phyloP scores from a whole-genome alignment of 768 basidiomycete species.

The Leccinum sublutescens region DNA sequence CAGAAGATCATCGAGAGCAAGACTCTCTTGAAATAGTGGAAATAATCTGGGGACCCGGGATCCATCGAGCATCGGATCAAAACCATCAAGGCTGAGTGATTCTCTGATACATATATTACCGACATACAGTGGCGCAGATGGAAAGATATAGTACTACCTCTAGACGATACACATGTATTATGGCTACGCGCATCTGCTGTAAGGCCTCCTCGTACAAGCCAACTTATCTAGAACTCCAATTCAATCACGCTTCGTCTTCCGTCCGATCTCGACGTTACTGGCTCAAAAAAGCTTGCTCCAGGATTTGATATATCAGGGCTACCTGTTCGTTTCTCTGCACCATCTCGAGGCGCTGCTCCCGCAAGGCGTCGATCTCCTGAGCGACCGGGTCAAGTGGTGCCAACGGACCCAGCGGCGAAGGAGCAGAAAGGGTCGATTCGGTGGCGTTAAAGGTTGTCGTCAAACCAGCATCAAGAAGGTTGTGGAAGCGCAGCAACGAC shows the following conservation, averaged over 20 bases:
- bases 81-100: no score
- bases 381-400: constrained; percentile 54
- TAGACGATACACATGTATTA: neutral
- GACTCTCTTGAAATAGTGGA: no score
- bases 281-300: constrained; percentile 32
- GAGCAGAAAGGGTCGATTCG: constrained; percentile 33
- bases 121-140: neutral
- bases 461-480: constrained; percentile 38
- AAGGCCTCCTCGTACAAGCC: neutral
- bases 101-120: neutral
- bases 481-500: constrained; percentile 68
- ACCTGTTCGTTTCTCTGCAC: constrained; percentile 72
- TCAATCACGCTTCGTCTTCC: neutral
- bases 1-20: no score
- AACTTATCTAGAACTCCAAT: neutral
- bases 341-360: constrained; percentile 84
- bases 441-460: constrained; percentile 18
- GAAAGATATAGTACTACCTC: neutral
- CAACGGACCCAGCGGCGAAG: constrained; percentile 59
- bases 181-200: neutral
- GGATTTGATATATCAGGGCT: constrained; percentile 59
- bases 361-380: constrained; percentile 71
- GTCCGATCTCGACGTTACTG: constrained; percentile 9
- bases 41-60: no score
- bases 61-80: no score